A percentile compares a stretch with the other conserved stretches of the same genome.
These are phyloP conservation scores for Cryptosporidium meleagridis DNA, from an alignment of 169 alveolate species.

Conservation along the genomic window DNA sequence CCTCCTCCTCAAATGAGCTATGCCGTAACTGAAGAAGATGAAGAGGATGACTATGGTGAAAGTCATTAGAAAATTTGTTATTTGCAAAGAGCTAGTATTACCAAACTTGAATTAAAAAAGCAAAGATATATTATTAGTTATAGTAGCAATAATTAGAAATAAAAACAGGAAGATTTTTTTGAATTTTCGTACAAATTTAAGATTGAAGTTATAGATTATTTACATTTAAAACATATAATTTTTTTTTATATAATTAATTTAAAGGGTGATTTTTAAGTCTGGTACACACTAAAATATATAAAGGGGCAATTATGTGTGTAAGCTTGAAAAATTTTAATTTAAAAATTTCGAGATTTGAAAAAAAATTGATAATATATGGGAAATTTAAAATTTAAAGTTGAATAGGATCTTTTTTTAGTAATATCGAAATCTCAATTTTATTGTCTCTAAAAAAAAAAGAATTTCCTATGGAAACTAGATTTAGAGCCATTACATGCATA, in stretches of 20 bases:
- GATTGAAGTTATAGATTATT: not conserved
- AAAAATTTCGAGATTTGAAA: not conserved
- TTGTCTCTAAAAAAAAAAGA: not conserved
- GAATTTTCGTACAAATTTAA: not conserved
- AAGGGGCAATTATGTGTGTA: conserved; percentile 6
- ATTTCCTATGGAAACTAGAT: not conserved
- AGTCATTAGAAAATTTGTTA: too few species aligned
- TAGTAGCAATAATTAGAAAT: not conserved
- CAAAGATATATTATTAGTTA: not conserved
- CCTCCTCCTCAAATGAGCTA: conserved; percentile 34
- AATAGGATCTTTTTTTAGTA: too few species aligned
- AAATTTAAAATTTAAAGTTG: too few species aligned
- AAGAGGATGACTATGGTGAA: not conserved
- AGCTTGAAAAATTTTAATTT: not conserved
- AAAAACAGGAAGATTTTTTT: too few species aligned
- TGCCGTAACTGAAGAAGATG: not conserved
- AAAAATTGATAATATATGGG: not conserved
- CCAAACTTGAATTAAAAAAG: too few species aligned
- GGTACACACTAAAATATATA: conserved; percentile 2
- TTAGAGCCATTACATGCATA: not conserved
- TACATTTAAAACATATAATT: not conserved
- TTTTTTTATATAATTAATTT: not conserved
- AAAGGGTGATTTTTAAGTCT: not conserved
- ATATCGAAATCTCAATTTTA: not conserved
- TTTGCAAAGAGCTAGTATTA: too few species aligned